Base-by-base conservation (phyloP, 352 stramenopile genomes). In the Globisporangium alternatum region DNA sequence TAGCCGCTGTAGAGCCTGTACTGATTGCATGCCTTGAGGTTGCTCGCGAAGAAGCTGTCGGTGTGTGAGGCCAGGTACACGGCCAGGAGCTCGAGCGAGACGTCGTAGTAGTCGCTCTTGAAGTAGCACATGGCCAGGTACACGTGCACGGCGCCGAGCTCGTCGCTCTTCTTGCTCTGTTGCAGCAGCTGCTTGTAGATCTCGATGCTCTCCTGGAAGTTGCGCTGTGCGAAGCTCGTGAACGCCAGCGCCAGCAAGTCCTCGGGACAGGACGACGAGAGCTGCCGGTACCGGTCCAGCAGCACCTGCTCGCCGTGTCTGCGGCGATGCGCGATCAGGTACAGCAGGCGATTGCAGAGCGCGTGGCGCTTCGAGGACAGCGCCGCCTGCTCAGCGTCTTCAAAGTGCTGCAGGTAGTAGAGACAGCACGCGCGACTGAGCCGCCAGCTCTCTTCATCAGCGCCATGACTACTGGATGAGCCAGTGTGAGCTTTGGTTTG, bases 91-190 rank as follows among this genome's bases (percentile, higher is more conserved):
- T 93, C 84, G 10, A 88, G 66, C 13, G 82, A 75, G 0, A 93
- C 70, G 56, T 91, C 84, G 35, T 86, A 88, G 66, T 89, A 91
- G 49, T 87, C 82, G 15, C 86, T 53, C 17, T 78, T 71, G 66
- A 88, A 91, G 67, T 91, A 93, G 61, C 82, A 91, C 64, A 91
- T 74, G 10, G 82, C 81, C 13, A 93, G 63, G 67, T 93, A 93
- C 35, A 91, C 76, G 28, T 91, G 74, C 28, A 93, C 49, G 3
- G 81, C 81, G 2, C 61, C 65, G 0, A 70, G 48, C 1, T 70
- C 39, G 15, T 77, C 72, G 21, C 12, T 31, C 7, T 80, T 31
- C 7, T 80, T 77, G 56, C 76, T 53, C 19, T 69, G 53, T 1
- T 66, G 49, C 0, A 85, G 30, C 9, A 91, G 33, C 9, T 67